Percentiles rank a stretch among this genome's conserved stretches.
These are phyloP conservation scores for Helotiales sp. DNA, from an alignment of 2,329 filamentous ascomycete species.

Conservation along the genomic window DNA sequence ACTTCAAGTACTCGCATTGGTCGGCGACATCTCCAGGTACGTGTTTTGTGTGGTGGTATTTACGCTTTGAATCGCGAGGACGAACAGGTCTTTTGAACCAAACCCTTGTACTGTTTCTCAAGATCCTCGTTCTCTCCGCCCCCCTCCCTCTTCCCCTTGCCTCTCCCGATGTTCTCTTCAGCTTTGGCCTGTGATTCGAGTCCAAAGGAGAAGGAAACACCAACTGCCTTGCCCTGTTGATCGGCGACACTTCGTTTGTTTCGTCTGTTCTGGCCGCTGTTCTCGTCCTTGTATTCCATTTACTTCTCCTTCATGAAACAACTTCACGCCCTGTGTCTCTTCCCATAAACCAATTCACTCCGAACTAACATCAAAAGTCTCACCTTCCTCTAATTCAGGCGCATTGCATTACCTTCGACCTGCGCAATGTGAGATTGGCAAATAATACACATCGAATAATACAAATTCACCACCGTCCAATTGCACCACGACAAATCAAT, in stretches of 20 bases:
- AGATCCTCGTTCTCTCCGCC: neutral
- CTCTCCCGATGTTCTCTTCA: neutral
- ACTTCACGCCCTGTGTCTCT: neutral
- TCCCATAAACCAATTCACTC: neutral
- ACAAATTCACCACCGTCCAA: neutral
- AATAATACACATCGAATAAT: constrained; percentile 9
- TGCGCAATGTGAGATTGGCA: constrained; percentile 22
- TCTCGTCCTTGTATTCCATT: neutral
- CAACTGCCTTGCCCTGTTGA: constrained; percentile 14
- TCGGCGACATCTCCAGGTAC: constrained; percentile 2
- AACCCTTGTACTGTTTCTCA: neutral
- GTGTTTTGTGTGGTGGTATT: neutral
- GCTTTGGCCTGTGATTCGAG: neutral
- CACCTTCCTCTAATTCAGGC: neutral
- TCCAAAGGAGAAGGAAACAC: constrained; percentile 14
- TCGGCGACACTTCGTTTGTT: neutral
- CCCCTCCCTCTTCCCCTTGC: neutral
- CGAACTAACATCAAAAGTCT: constrained; percentile 13
- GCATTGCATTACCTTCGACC: constrained; percentile 4
- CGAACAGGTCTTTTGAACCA: too few species aligned
- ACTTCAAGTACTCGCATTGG: neutral
- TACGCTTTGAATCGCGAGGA: neutral
- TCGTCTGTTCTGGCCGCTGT: neutral
- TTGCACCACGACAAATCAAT: neutral
- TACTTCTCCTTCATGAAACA: constrained; percentile 1